phyloP scores from a whole-genome alignment of 148 eudicot genomes.

The Heliamphora exappendiculata region DNA sequence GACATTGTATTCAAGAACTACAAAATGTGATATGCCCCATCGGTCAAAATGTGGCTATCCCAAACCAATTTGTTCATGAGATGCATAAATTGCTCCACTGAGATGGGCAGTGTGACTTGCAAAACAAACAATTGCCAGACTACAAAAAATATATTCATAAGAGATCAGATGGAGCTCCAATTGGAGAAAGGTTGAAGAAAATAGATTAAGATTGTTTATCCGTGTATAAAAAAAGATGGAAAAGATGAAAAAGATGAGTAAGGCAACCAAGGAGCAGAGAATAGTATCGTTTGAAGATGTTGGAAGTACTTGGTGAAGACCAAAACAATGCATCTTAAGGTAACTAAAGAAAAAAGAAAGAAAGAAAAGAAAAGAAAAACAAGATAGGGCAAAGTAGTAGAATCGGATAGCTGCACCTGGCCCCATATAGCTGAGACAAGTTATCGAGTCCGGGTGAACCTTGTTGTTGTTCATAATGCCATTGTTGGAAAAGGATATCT shows the following conservation, averaged over 20 bases:
- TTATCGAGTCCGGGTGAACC: not conserved
- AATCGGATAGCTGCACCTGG: not conserved
- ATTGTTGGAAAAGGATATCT: not conserved
- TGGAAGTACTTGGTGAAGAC: not conserved
- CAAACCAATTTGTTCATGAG: not conserved
- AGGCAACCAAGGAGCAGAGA: constrained; percentile 3
- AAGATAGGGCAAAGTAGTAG: not conserved
- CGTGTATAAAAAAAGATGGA: too few relatives aligned
- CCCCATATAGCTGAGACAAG: not conserved
- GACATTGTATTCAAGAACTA: not conserved
- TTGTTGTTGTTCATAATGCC: not conserved
- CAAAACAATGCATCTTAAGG: constrained; percentile 6
- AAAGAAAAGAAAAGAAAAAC: too few relatives aligned
- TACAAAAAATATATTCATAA: not conserved
- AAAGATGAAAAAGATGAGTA: too few relatives aligned
- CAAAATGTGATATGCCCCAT: not conserved
- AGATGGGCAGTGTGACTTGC: not conserved
- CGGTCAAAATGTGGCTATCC: not conserved
- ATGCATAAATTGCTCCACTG: not conserved
- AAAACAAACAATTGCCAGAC: not conserved
- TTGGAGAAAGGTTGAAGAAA: not conserved
- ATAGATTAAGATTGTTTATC: not conserved
- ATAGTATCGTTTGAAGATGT: not conserved
- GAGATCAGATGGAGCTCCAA: not conserved
- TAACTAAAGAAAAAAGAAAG: too few relatives aligned